Evolutionary conservation across 768 basidiomycete species (phyloP), one percentile per base, ranked within the genome.

Genomic region (Sarcomyxa edulis): DNA sequence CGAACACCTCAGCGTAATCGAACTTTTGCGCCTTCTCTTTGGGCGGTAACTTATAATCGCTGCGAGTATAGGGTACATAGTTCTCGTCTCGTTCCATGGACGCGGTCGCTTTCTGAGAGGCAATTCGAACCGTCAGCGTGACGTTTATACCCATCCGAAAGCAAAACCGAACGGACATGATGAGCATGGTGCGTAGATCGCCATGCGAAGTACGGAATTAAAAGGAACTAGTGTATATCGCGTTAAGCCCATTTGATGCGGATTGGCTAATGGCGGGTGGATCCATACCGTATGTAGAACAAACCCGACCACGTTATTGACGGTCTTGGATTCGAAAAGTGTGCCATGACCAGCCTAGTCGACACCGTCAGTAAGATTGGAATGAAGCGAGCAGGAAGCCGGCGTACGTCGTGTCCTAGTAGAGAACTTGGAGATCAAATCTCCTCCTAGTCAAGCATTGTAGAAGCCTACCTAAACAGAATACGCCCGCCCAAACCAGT

Each of bases 51-150:
- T 60, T 58, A 43, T 56, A 69, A 40, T 65, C 60, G 38, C 58
- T 59, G 26, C 61, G 62, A 36, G 60, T 59, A 40, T 69, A 64
- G 31, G 80, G 81, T 5, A 84, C 74, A 42, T 78, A 83, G 47
- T 85, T 86, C 55, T 88, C 83, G 50, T 91, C 86, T 12, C 78
- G 64, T 51, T 83, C 82, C 60, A 86, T 83, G 0, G 83, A 84
- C 28, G 75, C 75, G 39, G 84, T 82, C 46, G 81, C 79, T 65
- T 69, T 69, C 68, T 71, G 35, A n/a, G 28, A 6, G 3, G 24
- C 10, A 1, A 10, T n/a, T n/a, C 23, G 12, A 7, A 23, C 26
- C 24, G 31, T 28, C 9, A 37, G 28, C 21, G 10, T 16, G 7
- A 8, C n/a, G n/a, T 32, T n/a, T 26, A 24, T 14, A 19, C 12